Percentiles rank a stretch among this genome's conserved stretches.
Evolutionary conservation across 495 filamentous ascomycete species (phyloP).

Genomic region (Parmelia sp.): DNA sequence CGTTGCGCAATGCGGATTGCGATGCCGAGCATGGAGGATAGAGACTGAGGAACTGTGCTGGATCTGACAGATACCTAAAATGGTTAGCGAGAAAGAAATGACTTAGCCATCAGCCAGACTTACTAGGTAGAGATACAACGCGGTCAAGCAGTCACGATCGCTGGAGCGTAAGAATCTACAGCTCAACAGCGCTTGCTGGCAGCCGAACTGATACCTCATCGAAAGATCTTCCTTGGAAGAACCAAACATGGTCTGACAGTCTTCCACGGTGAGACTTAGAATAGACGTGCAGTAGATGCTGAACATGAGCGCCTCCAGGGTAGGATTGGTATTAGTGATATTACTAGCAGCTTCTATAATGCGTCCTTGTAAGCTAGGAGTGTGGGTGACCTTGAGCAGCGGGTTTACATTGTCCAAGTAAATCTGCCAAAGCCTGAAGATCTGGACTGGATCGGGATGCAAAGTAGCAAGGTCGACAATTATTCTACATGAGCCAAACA

Average conservation of each 20-base stretch:
- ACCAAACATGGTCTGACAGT: constrained; percentile 40
- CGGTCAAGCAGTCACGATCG: constrained; percentile 53
- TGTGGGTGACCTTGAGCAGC: constrained; percentile 48
- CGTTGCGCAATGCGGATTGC: constrained; percentile 50
- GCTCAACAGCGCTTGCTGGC: constrained; percentile 50
- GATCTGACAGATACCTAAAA: constrained; percentile 45
- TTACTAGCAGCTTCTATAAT: constrained; percentile 36
- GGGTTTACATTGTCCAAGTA: constrained; percentile 49
- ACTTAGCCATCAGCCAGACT: constrained; percentile 21
- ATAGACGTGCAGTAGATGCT: constrained; percentile 50
- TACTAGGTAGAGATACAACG: constrained; percentile 56
- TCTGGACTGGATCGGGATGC: constrained; percentile 41
- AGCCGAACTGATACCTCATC: constrained; percentile 43
- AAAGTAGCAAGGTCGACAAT: constrained; percentile 41
- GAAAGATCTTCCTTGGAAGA: constrained; percentile 42
- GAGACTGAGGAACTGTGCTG: constrained; percentile 43
- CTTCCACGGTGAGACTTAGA: constrained; percentile 38
- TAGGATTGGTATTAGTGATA: constrained; percentile 22
- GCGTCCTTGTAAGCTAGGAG: constrained; percentile 43
- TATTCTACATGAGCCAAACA: constrained; percentile 42
- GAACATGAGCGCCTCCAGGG: constrained; percentile 48
- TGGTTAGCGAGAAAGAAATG: constrained; percentile 21
- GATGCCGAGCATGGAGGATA: constrained; percentile 48
- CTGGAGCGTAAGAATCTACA: constrained; percentile 38
- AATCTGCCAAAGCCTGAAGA: constrained; percentile 44